phyloP scores from a whole-genome alignment of 495 filamentous ascomycete genomes.

The Podospora conica region DNA sequence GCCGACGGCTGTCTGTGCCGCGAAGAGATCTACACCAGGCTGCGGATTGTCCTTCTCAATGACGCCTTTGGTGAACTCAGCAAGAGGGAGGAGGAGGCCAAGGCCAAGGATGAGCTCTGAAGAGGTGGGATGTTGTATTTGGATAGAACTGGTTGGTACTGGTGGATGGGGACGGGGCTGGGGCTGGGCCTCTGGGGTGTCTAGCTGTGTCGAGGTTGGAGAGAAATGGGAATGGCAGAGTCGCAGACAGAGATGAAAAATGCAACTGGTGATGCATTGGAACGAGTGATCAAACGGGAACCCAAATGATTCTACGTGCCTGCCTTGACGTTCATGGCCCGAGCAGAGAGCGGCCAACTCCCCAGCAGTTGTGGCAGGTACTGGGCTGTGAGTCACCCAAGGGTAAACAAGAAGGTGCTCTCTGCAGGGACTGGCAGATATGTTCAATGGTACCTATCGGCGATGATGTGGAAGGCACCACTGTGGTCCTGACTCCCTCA shows the following conservation, averaged over 20 bases:
- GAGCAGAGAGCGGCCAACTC: too few relatives aligned
- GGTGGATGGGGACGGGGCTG: neutral
- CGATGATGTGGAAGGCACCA: too few relatives aligned
- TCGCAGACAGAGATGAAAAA: neutral
- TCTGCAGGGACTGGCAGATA: too few relatives aligned
- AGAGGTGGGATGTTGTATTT: neutral
- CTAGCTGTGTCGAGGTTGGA: neutral
- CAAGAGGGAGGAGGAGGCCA: neutral
- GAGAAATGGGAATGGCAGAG: neutral
- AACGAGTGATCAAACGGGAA: too few relatives aligned
- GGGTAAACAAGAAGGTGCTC: too few relatives aligned
- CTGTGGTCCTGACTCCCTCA: too few relatives aligned
- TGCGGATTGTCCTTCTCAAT: neutral
- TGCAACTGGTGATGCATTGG: too few relatives aligned
- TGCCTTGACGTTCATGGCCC: too few relatives aligned
- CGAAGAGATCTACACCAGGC: neutral
- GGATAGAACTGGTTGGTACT: neutral
- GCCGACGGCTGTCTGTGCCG: neutral
- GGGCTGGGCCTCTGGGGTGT: neutral
- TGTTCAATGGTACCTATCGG: too few relatives aligned
- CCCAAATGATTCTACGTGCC: too few relatives aligned
- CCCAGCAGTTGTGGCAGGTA: too few relatives aligned
- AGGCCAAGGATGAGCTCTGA: neutral
- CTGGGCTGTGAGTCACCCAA: too few relatives aligned
- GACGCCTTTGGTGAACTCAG: neutral